These are phyloP conservation scores for Pythium guiyangense DNA, from an alignment of 352 stramenopile species.

Conservation along the genomic window DNA sequence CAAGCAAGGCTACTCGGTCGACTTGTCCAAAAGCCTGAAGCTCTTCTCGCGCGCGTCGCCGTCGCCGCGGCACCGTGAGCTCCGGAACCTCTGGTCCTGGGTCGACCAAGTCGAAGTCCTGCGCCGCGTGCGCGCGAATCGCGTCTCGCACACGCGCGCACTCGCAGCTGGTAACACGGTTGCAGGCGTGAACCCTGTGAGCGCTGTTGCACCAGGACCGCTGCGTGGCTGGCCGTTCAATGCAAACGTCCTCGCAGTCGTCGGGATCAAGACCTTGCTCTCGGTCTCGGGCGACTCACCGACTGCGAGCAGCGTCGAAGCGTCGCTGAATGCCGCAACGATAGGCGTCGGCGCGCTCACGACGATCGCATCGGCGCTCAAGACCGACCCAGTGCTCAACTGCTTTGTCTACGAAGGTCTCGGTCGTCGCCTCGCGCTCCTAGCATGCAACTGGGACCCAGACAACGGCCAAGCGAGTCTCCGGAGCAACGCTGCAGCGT, in stretches of 20 bases:
- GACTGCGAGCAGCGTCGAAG: conserved; percentile 9
- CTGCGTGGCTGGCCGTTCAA: conserved; percentile 74
- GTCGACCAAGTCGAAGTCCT: conserved; percentile 79
- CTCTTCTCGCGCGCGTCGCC: conserved; percentile 35
- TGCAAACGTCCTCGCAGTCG: conserved; percentile 46
- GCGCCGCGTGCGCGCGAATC: conserved; percentile 52
- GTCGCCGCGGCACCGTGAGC: conserved; percentile 35
- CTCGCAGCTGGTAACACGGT: conserved; percentile 19
- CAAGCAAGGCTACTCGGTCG: conserved; percentile 73
- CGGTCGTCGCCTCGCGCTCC: conserved; percentile 53
- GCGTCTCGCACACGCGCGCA: conserved; percentile 36
- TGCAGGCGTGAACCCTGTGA: conserved; percentile 18
- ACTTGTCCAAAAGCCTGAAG: conserved; percentile 72
- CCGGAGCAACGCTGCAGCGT: background rate
- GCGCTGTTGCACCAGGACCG: conserved; percentile 24
- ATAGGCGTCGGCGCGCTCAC: conserved; percentile 16
- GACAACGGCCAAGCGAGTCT: conserved; percentile 46
- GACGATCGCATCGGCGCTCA: conserved; percentile 43
- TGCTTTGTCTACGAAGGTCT: conserved; percentile 75
- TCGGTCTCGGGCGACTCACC: conserved; percentile 17
- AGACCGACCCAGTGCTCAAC: conserved; percentile 58
- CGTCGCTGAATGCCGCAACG: conserved; percentile 4
- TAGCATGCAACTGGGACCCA: conserved; percentile 84
- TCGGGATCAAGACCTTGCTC: conserved; percentile 68
- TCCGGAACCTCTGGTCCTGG: conserved; percentile 77